phyloP scores from a whole-genome alignment of 768 basidiomycete species.

The Rhizopogon rudus region DNA sequence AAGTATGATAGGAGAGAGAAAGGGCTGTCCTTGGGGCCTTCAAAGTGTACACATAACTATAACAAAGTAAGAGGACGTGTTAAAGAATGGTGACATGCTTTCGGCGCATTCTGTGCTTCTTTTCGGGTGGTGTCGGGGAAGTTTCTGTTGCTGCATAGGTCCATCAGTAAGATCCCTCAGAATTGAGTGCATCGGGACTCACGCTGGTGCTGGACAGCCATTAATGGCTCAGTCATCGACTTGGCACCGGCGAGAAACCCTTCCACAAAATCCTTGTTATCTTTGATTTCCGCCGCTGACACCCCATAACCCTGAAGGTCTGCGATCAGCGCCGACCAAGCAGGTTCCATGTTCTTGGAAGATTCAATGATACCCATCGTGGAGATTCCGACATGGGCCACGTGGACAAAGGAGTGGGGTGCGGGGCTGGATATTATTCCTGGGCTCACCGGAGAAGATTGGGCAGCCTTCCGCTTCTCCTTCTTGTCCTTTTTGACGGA shows the following conservation, averaged over 20 bases:
- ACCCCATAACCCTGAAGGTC: constrained; percentile 38
- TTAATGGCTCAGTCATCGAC: not conserved
- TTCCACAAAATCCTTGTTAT: constrained; percentile 32
- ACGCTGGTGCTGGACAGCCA: constrained; percentile 3
- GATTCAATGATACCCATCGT: constrained; percentile 47
- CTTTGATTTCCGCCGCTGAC: constrained; percentile 22
- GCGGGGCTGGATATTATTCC: constrained; percentile 53
- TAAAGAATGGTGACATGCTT: constrained; percentile 22
- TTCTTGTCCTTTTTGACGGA: constrained; percentile 20
- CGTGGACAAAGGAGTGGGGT: constrained; percentile 59
- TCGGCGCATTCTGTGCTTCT: constrained; percentile 28
- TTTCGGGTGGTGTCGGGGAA: constrained; percentile 12
- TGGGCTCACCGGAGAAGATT: constrained; percentile 27
- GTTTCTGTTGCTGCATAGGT: not conserved
- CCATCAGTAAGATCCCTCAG: not conserved
- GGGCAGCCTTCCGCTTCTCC: constrained; percentile 27
- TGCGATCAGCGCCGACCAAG: constrained; percentile 45
- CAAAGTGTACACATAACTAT: not conserved
- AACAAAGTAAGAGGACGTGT: not conserved
- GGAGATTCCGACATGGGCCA: constrained; percentile 59
- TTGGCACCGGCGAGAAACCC: constrained; percentile 17
- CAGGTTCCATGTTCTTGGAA: constrained; percentile 46
- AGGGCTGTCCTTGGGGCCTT: not conserved
- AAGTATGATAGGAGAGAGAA: constrained; percentile 1
- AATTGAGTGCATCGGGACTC: not conserved